These are phyloP conservation scores for Pezizomycotina sp. DNA, from an alignment of 2,329 filamentous ascomycete species.

Conservation along the genomic window DNA sequence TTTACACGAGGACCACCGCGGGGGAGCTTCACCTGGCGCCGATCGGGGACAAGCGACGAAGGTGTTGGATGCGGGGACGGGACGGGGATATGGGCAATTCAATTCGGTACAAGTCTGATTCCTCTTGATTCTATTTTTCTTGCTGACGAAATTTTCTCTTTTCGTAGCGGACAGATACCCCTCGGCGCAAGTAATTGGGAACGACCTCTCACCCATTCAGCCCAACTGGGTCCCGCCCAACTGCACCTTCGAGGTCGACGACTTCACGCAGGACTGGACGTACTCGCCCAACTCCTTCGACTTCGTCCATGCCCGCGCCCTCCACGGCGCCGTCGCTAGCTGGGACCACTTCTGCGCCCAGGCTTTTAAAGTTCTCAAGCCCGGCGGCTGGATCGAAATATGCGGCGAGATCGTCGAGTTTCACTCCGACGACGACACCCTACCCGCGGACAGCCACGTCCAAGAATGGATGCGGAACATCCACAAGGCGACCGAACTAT, in stretches of 20 bases:
- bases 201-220: conserved; percentile 28
- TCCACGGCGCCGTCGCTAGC: conserved; percentile 42
- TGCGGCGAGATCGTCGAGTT: conserved; percentile 22
- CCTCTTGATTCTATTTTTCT: no score
- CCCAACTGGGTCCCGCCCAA: conserved; percentile 29
- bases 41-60: no score
- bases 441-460: conserved; percentile 13
- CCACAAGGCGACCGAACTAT: conserved; percentile 5
- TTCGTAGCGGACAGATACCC: no score
- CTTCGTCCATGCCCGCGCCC: conserved; percentile 28
- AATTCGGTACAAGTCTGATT: conserved; percentile 27
- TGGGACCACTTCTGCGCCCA: conserved; percentile 41
- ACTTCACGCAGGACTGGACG: conserved; percentile 22
- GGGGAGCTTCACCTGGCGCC: no score
- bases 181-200: conserved; percentile 26
- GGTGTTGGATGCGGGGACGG: no score
- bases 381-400: conserved; percentile 35
- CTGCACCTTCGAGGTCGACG: conserved; percentile 22
- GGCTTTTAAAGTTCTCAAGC: conserved; percentile 31
- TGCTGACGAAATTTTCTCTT: no score
- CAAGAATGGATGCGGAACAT: conserved; percentile 12
- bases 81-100: conserved; percentile 34
- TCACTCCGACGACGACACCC: conserved; percentile 18
- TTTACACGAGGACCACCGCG: no score
- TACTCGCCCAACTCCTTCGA: conserved; percentile 20